Evolutionary conservation across 2,329 filamentous ascomycete genomes (phyloP).

Genomic region (Beauveria sp.): DNA sequence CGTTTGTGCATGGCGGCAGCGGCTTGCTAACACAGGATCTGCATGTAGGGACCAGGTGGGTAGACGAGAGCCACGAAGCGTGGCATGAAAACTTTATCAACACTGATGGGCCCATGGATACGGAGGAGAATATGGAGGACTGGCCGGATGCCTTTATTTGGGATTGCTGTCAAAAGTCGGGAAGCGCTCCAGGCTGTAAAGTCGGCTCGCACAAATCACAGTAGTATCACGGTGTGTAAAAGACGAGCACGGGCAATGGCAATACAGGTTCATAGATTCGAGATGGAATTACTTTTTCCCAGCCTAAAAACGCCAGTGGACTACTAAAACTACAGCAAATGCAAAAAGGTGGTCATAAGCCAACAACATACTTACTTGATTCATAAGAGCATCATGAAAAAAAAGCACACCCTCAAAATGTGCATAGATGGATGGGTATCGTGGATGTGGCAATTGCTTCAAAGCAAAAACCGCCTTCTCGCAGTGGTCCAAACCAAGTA

Average conservation of each 20-base stretch:
- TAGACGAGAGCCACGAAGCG: no score
- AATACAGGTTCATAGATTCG: neutral
- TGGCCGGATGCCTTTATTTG: conserved; percentile 18
- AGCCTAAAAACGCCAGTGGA: conserved; percentile 5
- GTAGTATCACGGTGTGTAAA: neutral
- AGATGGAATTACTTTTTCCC: conserved; percentile 10
- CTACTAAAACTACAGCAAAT: conserved; percentile 11
- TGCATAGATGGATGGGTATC: neutral
- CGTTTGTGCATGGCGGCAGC: neutral
- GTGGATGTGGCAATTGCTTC: neutral
- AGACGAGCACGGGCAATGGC: neutral
- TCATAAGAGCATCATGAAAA: conserved; percentile 8
- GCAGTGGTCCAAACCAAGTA: conserved; percentile 11
- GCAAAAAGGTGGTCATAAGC: neutral
- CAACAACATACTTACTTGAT: conserved; percentile 10
- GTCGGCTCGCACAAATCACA: neutral
- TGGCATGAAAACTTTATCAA: no score
- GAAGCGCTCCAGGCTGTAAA: conserved; percentile 13
- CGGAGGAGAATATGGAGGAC: conserved; percentile 7
- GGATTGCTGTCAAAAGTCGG: conserved; percentile 16
- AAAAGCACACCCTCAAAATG: conserved; percentile 4
- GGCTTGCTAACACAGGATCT: neutral
- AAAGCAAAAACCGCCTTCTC: neutral
- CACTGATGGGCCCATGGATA: conserved; percentile 16
- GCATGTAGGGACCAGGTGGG: neutral